A percentile compares a stretch with the other conserved stretches of the same genome.
phyloP scores from a whole-genome alignment of 352 stramenopile species.

The Phytophthora syringae region DNA sequence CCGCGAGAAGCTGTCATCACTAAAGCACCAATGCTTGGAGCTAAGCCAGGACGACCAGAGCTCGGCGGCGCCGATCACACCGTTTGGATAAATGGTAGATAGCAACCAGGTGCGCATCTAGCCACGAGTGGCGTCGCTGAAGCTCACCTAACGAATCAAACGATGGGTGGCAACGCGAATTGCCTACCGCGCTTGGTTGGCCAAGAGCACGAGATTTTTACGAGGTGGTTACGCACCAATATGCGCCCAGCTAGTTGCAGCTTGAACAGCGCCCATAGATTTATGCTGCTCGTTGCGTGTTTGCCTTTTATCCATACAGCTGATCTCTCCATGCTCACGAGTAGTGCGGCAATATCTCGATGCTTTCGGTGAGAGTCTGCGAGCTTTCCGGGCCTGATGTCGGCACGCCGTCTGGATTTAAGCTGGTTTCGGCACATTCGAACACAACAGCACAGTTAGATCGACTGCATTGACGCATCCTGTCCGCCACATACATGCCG shows the following conservation, averaged over 20 bases:
- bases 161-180: neutral
- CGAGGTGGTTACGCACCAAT: slow-evolving; percentile 13
- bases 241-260: slow-evolving; percentile 20
- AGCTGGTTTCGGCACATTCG: neutral
- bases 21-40: slow-evolving; percentile 89
- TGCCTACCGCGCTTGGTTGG: too few species aligned
- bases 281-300: slow-evolving; percentile 33
- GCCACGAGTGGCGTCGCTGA: slow-evolving; percentile 17
- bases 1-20: slow-evolving; percentile 82
- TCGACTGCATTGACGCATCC: neutral
- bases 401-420: slow-evolving; percentile 6
- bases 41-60: slow-evolving; percentile 83
- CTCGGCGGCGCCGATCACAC: slow-evolving; percentile 71
- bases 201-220: slow-evolving; percentile 14
- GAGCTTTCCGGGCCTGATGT: slow-evolving; percentile 51
- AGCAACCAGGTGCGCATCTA: slow-evolving; percentile 22
- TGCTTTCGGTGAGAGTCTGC: slow-evolving; percentile 53
- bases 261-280: slow-evolving; percentile 33
- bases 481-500: slow-evolving; percentile 23
- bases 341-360: slow-evolving; percentile 75
- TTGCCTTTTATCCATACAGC: slow-evolving; percentile 41
- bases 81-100: slow-evolving; percentile 67
- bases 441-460: slow-evolving; percentile 1
- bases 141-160: neutral
- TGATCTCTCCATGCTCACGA: slow-evolving; percentile 39